These are phyloP conservation scores for Colletotrichum agaves DNA, from an alignment of 2,329 filamentous ascomycete species.

Conservation along the genomic window DNA sequence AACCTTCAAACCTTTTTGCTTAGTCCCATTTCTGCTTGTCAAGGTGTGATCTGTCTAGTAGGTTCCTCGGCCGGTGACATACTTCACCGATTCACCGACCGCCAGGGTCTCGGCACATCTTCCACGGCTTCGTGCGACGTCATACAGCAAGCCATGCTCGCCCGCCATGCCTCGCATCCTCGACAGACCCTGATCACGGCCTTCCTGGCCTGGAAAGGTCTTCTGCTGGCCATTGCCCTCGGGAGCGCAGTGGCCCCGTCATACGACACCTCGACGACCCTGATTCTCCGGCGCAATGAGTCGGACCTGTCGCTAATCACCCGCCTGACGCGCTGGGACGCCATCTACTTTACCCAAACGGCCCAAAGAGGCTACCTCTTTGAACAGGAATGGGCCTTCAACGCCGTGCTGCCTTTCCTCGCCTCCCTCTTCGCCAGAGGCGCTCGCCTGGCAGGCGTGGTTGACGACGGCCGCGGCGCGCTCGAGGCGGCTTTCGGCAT, in stretches of 20 bases:
- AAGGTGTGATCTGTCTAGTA: background rate
- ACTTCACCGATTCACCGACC: background rate
- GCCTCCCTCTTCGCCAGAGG: conserved; percentile 50
- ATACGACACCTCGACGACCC: conserved; percentile 82
- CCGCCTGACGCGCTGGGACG: conserved; percentile 82
- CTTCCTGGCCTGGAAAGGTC: conserved; percentile 74
- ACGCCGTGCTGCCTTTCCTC: conserved; percentile 57
- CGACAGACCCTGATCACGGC: conserved; percentile 44
- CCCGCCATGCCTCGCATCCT: conserved; percentile 31
- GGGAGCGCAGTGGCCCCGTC: conserved; percentile 61
- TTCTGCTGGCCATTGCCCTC: conserved; percentile 72
- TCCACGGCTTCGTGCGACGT: conserved; percentile 11
- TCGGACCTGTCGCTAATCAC: conserved; percentile 53
- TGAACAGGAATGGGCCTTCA: conserved; percentile 91
- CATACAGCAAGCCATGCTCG: conserved; percentile 26
- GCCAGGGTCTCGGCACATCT: background rate
- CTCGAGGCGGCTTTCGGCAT: conserved; percentile 68
- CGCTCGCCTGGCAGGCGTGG: conserved; percentile 42
- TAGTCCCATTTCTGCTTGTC: background rate
- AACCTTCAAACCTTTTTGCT: background rate
- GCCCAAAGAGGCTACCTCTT: conserved; percentile 73
- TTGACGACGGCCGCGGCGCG: conserved; percentile 32
- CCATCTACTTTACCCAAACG: conserved; percentile 76
- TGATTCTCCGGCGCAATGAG: conserved; percentile 48
- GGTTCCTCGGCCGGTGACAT: conserved; percentile 11